phyloP scores from a whole-genome alignment of 345 rosid genomes.

The Brassica carinata region DNA sequence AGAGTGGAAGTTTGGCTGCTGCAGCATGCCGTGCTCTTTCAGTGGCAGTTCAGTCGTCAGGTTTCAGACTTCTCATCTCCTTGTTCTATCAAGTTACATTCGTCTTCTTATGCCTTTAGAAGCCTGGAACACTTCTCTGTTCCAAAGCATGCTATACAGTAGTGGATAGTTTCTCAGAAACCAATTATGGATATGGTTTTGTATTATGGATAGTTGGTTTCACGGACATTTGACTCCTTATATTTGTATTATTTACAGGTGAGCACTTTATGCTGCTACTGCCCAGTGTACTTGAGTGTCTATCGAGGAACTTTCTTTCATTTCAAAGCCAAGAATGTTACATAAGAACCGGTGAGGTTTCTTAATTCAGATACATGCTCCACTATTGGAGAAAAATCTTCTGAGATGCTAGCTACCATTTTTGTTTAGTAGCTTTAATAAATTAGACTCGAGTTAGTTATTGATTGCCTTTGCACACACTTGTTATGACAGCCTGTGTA shows the following conservation, averaged over 20 bases:
- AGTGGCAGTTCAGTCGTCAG: slow-evolving; percentile 88
- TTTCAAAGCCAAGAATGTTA: slow-evolving; percentile 89
- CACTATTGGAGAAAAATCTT: neutral
- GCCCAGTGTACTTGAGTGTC: slow-evolving; percentile 80
- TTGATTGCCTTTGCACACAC: neutral
- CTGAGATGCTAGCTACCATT: slow-evolving; percentile 1
- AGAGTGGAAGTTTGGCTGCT: slow-evolving; percentile 69
- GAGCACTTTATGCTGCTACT: slow-evolving; percentile 75
- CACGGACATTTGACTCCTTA: slow-evolving; percentile 13
- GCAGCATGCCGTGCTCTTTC: slow-evolving; percentile 96
- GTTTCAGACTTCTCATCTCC: slow-evolving; percentile 44
- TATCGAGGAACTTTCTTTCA: slow-evolving; percentile 76
- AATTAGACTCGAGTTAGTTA: neutral
- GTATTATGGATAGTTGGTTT: slow-evolving; percentile 6
- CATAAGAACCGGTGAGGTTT: slow-evolving; percentile 74
- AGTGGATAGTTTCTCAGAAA: neutral
- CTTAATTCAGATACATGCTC: neutral
- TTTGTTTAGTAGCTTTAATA: neutral
- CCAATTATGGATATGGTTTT: slow-evolving; percentile 9
- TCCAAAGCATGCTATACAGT: neutral
- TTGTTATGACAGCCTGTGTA: slow-evolving; percentile 63
- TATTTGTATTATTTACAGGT: slow-evolving; percentile 56
- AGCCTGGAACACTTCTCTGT: slow-evolving; percentile 11
- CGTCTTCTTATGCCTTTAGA: slow-evolving; percentile 5
- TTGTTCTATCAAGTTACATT: neutral